Base-by-base conservation (phyloP, 306 rosid species). In the Nissolia schottii region DNA sequence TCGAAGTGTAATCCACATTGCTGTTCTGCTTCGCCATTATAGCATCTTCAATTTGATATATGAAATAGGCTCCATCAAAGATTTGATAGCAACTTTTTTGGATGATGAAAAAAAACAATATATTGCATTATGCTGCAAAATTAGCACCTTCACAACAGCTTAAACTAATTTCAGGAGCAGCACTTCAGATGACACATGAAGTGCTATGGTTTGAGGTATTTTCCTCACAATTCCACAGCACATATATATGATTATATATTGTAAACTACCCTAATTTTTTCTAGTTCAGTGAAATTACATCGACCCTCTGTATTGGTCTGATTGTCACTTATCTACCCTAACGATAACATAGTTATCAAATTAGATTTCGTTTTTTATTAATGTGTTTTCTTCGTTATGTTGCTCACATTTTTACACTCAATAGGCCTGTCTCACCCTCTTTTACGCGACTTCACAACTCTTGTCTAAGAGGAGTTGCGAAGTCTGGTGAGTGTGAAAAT, bases 141-240 rank as follows among this genome's bases (percentile, higher is more conserved):
- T 64, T 79, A 48, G 58, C 86, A 70, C 87, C 84, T 14, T 7
- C 55, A 5, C 1, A 45, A 54, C 71, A 62, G 19, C 87, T 83
- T 46, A 54, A 40, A 24, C 24, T 51, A 8, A 63, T 83, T 51
- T 70, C 78, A 0, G 87, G 87, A 40, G 73, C 51, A 38, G 87
- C 84, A 18, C 79, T 79, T 51, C 87, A 83, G 41, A 83, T 83
- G 87, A 57, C 73, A 25, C 76, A 50, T 41, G 87, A 83, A 59
- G 14, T 79, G 12, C 65, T 70, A 32, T 83, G 87, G 87, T 83
- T 83, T 9, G 70, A 83, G 87, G 84, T 83, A 83, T 27, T 3
- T 35, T n/a, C 29, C 15, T 9, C 25, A 13, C 24, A 2, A 34
- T 59, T 35, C 27, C 8, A 55, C 2, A n/a, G 0, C 14, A 29